phyloP scores from a whole-genome alignment of 805 yeast species.

The Starmerella bacillaris region DNA sequence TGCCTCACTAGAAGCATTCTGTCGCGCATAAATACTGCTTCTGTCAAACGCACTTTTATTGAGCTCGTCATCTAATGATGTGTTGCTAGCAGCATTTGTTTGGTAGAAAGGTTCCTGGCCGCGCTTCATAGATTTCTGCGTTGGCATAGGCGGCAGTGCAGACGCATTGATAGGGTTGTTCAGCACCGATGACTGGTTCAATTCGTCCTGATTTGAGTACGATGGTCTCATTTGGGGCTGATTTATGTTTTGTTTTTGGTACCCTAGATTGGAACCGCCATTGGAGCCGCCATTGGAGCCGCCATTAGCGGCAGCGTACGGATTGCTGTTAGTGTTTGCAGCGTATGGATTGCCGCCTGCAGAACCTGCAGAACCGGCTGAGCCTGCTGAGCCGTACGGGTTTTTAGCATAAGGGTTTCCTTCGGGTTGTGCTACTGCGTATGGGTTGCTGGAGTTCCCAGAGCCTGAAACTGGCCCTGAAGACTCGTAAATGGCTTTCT shows the following conservation, averaged over 20 bases:
- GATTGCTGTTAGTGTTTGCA: constrained; percentile 17
- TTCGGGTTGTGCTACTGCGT: constrained; percentile 13
- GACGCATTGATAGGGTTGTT: too few species aligned
- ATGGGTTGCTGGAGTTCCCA: constrained; percentile 5
- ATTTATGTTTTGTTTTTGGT: too few species aligned
- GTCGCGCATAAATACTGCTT: background rate
- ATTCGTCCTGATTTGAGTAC: too few species aligned
- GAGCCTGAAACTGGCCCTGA: constrained; percentile 2
- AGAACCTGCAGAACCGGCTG: background rate
- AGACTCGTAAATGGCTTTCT: constrained; percentile 14
- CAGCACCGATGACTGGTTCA: too few species aligned
- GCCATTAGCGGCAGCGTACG: constrained; percentile 26
- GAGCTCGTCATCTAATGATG: constrained; percentile 1
- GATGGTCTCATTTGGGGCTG: too few species aligned
- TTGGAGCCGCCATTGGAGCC: constrained; percentile 24
- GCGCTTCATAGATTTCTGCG: too few species aligned
- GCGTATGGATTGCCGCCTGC: background rate
- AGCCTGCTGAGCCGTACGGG: constrained; percentile 1
- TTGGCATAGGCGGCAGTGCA: too few species aligned
- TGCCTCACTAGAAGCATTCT: too few species aligned
- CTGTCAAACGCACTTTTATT: background rate
- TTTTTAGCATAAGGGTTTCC: constrained; percentile 15
- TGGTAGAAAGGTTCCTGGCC: too few species aligned
- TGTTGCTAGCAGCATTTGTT: too few species aligned
- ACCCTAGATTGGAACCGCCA: too few species aligned